These are phyloP conservation scores for Thozetella sp. DNA, from an alignment of 495 filamentous ascomycete species.

Conservation along the genomic window DNA sequence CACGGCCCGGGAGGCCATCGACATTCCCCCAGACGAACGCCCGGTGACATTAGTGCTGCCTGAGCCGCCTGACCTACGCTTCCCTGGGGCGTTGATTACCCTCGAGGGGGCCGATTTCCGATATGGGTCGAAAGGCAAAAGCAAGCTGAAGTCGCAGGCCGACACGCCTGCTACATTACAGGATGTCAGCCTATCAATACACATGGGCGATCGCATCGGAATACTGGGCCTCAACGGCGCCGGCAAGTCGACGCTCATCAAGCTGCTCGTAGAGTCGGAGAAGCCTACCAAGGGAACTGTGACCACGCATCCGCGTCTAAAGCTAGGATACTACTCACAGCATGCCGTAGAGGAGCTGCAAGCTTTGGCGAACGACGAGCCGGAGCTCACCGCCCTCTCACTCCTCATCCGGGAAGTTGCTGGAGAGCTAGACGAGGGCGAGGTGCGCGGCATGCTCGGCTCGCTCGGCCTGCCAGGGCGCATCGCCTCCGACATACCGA, in stretches of 20 bases:
- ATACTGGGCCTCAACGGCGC: constrained; percentile 75
- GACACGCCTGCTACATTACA: constrained; percentile 37
- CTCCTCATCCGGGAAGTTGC: constrained; percentile 50
- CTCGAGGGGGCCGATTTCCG: constrained; percentile 65
- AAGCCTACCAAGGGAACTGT: constrained; percentile 55
- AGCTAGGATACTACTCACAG: constrained; percentile 76
- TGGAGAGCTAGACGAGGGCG: constrained; percentile 58
- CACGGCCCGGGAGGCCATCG: constrained; percentile 63
- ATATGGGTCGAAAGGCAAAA: constrained; percentile 37
- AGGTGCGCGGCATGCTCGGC: constrained; percentile 60
- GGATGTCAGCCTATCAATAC: constrained; percentile 64
- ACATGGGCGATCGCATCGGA: constrained; percentile 70
- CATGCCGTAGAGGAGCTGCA: constrained; percentile 72
- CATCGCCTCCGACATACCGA: constrained; percentile 68
- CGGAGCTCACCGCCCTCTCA: constrained; percentile 61
- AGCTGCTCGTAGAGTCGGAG: constrained; percentile 50
- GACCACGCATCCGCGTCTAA: constrained; percentile 63
- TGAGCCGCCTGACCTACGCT: constrained; percentile 65
- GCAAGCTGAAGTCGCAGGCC: not conserved
- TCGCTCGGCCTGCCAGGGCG: constrained; percentile 67
- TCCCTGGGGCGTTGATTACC: constrained; percentile 71
- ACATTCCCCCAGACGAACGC: constrained; percentile 67
- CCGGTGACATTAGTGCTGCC: constrained; percentile 58
- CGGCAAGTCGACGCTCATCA: constrained; percentile 73
- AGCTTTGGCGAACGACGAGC: constrained; percentile 34